phyloP scores from a whole-genome alignment of 139 green algal genomes.

The Axilococcus clingmanii region DNA sequence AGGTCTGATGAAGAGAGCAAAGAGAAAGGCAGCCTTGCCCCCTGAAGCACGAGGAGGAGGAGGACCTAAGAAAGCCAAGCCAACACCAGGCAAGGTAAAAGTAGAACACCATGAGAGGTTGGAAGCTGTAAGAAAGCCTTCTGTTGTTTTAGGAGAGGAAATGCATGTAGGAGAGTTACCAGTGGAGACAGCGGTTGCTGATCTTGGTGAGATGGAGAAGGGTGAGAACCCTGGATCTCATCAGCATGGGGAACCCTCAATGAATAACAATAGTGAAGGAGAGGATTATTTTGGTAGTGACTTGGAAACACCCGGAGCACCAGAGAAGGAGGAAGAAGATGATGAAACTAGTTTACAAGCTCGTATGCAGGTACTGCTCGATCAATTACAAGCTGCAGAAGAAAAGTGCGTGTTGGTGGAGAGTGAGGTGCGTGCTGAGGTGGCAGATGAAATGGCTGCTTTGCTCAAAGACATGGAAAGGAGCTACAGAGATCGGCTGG shows the following conservation, averaged over 20 bases:
- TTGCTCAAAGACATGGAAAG: slow-evolving; percentile 48
- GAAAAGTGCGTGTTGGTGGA: slow-evolving; percentile 31
- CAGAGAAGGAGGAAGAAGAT: slow-evolving; percentile 15
- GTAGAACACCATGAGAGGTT: background rate
- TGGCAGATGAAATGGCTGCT: slow-evolving; percentile 41
- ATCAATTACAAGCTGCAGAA: slow-evolving; percentile 26
- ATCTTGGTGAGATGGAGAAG: background rate
- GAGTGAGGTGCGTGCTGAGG: slow-evolving; percentile 39
- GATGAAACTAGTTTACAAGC: slow-evolving; percentile 21
- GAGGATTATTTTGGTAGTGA: too few relatives aligned
- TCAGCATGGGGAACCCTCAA: background rate
- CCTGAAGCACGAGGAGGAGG: background rate
- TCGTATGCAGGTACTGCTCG: slow-evolving; percentile 29
- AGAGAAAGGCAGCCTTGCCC: slow-evolving; percentile 24
- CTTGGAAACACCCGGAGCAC: slow-evolving; percentile 17
- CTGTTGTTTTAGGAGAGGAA: background rate
- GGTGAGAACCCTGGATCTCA: background rate
- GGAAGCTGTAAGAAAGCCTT: background rate
- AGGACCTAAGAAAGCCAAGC: background rate
- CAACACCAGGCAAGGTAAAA: background rate
- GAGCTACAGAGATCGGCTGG: slow-evolving; percentile 30
- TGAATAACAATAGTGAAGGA: background rate
- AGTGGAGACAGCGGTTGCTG: background rate
- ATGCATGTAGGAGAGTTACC: background rate
- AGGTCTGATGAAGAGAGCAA: slow-evolving; percentile 5